Evolutionary conservation across 148 eudicot genomes (phyloP).

Genomic region (Dianthus caryophyllus): DNA sequence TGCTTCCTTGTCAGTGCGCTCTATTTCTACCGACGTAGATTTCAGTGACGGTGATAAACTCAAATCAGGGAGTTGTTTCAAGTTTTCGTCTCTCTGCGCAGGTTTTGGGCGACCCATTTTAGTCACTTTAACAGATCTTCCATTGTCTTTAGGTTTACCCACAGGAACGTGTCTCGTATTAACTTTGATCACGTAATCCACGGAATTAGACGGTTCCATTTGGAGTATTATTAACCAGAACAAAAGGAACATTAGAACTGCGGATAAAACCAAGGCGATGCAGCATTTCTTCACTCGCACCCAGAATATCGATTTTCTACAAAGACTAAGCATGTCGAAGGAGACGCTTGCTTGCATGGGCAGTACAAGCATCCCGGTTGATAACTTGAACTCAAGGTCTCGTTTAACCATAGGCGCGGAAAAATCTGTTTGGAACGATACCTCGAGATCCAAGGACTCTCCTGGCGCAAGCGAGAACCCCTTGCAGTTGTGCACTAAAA

Average conservation of each 20-base stretch:
- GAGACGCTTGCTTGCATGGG: conserved; percentile 82
- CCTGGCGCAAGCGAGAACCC: conserved; percentile 70
- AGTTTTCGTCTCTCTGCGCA: conserved; percentile 23
- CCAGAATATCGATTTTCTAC: conserved; percentile 53
- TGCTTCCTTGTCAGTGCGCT: conserved; percentile 25
- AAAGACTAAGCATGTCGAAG: conserved; percentile 29
- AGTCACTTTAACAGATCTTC: conserved; percentile 23
- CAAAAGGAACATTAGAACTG: conserved; percentile 29
- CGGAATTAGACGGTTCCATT: conserved; percentile 23
- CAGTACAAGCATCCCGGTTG: conserved; percentile 57
- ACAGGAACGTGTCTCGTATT: conserved; percentile 29
- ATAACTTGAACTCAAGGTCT: conserved; percentile 69
- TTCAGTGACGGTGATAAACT: conserved; percentile 8
- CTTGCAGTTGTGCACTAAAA: conserved; percentile 54
- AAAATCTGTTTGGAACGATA: conserved; percentile 63
- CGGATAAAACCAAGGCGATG: conserved; percentile 29
- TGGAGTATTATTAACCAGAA: conserved; percentile 36
- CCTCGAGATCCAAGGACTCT: conserved; percentile 47
- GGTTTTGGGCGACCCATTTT: conserved; percentile 29
- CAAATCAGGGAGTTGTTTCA: conserved; percentile 12
- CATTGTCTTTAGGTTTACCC: conserved; percentile 17
- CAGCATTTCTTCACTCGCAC: conserved; percentile 32
- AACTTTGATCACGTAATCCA: conserved; percentile 29
- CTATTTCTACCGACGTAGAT: conserved; percentile 23
- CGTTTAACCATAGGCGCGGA: conserved; percentile 45